Conservation (phyloP, 345 rosid genomes). For the Brassica juncea region DNA sequence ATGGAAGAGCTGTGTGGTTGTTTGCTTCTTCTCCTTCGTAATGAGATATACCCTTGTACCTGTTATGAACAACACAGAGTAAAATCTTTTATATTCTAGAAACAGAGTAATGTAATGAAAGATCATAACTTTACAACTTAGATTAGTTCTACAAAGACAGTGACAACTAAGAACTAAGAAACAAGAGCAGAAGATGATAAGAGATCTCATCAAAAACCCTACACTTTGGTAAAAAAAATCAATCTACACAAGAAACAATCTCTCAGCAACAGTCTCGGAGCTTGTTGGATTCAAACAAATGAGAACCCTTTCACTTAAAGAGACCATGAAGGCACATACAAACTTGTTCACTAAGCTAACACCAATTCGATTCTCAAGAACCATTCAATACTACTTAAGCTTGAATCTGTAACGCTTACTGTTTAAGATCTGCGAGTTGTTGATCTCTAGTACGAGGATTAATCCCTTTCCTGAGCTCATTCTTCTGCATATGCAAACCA, state of each 20-base stretch:
- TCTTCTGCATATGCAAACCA: conserved; percentile 90
- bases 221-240: not conserved
- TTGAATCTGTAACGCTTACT: conserved; percentile 45
- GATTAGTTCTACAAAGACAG: not conserved
- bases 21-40: conserved; percentile 66
- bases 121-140: not conserved
- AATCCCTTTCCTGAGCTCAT: conserved; percentile 90
- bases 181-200: not conserved
- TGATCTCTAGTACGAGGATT: conserved; percentile 94
- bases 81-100: not conserved
- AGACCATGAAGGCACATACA: not conserved
- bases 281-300: not conserved
- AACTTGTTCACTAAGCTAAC: not conserved
- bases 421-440: conserved; percentile 78
- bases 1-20: conserved; percentile 83
- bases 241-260: not conserved
- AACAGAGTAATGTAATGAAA: conserved; percentile 9
- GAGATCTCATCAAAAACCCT: not conserved
- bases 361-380: conserved; percentile 7
- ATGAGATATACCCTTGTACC: conserved; percentile 95
- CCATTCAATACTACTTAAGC: conserved; percentile 3
- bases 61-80: conserved; percentile 27
- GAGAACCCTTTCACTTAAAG: not conserved
- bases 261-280: not conserved
- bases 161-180: not conserved